Percentiles rank a stretch among this genome's conserved stretches.
Evolutionary conservation across 2,329 filamentous ascomycete genomes (phyloP).

Genomic region (Ophiostoma sp.): DNA sequence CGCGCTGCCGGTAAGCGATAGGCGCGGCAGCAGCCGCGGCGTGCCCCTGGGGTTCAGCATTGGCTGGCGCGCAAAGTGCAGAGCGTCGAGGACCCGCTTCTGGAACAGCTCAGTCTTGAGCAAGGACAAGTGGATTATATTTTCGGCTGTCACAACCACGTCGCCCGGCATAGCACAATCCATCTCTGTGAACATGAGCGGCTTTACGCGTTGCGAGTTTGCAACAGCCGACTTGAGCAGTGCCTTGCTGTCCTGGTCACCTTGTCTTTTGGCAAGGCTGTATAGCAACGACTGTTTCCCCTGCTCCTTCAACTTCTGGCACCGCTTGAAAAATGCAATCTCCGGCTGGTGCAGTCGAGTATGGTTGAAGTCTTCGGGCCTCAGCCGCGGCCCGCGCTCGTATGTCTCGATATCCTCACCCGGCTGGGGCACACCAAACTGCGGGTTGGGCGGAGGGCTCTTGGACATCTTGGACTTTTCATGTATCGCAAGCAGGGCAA

Average conservation of each 20-base stretch:
- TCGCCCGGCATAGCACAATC: too few relatives aligned
- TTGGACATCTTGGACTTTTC: background rate
- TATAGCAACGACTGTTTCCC: too few relatives aligned
- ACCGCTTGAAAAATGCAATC: background rate
- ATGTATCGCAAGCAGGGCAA: background rate
- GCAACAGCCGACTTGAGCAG: background rate
- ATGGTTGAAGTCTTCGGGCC: background rate
- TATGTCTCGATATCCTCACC: background rate
- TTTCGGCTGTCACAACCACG: too few relatives aligned
- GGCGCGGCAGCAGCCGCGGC: background rate
- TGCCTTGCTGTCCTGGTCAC: background rate
- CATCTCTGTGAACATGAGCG: too few relatives aligned
- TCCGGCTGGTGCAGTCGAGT: background rate
- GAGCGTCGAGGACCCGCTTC: background rate
- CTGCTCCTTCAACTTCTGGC: too few relatives aligned
- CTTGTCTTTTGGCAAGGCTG: too few relatives aligned
- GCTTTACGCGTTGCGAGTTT: background rate
- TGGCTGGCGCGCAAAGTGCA: background rate
- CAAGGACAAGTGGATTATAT: too few relatives aligned
- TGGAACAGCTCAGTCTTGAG: too few relatives aligned
- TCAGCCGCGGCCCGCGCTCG: background rate
- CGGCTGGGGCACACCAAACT: background rate
- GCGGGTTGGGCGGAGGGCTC: background rate
- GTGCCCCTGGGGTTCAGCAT: background rate
- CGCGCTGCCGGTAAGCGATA: background rate